Evolutionary conservation across 192 early-diverging fungal genomes (phyloP), one percentile per base, ranked within the genome.

Genomic region (Umbelopsis ramanniana): DNA sequence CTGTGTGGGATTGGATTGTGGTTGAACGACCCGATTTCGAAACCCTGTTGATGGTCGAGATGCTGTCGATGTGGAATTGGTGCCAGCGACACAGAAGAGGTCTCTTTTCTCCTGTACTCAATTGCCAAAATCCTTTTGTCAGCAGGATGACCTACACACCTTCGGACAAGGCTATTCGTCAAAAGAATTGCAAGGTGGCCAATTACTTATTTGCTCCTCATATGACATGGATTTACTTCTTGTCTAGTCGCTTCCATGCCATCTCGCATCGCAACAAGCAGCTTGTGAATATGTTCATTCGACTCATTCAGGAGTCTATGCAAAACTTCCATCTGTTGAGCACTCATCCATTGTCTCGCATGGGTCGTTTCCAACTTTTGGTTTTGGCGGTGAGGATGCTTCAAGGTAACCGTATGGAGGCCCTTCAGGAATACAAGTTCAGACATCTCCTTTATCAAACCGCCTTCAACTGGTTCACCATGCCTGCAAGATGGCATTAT

Each of bases 111-210:
- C 82, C 83, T 38, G 37, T 82, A 10, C 23, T 87, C 3, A 77
- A 89, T 80, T 79, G 74, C 63, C 71, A 46, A 52, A 1, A 55
- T 40, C 94, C 96, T 14, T 99, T 98, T 84, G 89, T 89, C 50
- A 87, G 82, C 73, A 93, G 92, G 72, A 97, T 99, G 94, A 92
- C 91, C 24, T 98, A 99, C 76, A 87, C 94, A 24, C 94, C 96
- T 7, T 93, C 95, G 2, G 92, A 93, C 79, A 94, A 95, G 77
- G 88, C 87, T 3, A 88, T 85, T 5, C 86, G 88, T 15, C 81
- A 87, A 57, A 89, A 83, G 54, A 89, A 82, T 21, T 84, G 88
- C 48, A 82, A 83, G 53, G 76, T 78, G 17, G 94, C 88, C 19
- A 89, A 83, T 17, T 85, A 79, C 38, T 78, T 88, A 29, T 86